Evolutionary conservation across 805 yeast species (phyloP), one percentile per base, ranked within the genome.

Genomic region (Hanseniaspora jakobsenii): DNA sequence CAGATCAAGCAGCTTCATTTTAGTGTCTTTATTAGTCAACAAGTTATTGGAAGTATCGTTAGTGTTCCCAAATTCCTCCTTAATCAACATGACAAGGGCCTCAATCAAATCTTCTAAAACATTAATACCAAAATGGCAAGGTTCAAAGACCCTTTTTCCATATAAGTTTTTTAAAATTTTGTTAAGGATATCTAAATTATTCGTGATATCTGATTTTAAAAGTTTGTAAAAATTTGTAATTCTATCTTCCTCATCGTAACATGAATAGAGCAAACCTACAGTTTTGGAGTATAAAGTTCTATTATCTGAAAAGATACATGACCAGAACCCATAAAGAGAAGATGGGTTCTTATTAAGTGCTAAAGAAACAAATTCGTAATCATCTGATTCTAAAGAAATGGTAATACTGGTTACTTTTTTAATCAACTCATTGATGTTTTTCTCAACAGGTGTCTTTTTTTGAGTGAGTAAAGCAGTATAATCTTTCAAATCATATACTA

Each of bases 161-260:
- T 68, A 69, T 44, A 77, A 63, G 37, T 61, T 64, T 3, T 63
- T 52, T 38, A 81, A 52, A 30, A 72, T 72, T 3, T 54, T 53
- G 45, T 65, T 70, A 21, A 75, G 63, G 0, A 85, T 74, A 3
- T 51, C 52, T 4, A 85, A 52, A 7, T 77, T 69, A 6, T 62
- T 55, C 2, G 60, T 54, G 12, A 78, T 55, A 45, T 72, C 66
- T 13, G 30, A 17, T 7, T 62, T 55, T 21, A 86, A 60, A 29
- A 78, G 55, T 3, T 68, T 70, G 37, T 67, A 72, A n/a, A 83
- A 66, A 28, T 86, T 84, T 58, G 82, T 94, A 28, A 74, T 62
- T 53, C 95, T 71, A 14, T 87, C 95, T 45, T 75, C 77, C 12
- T 78, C 82, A 57, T 85, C 93, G 58, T 74, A 81, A 0, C 82